Evolutionary conservation across 148 eudicot species (phyloP).

Genomic region (Suaeda aralocaspica): DNA sequence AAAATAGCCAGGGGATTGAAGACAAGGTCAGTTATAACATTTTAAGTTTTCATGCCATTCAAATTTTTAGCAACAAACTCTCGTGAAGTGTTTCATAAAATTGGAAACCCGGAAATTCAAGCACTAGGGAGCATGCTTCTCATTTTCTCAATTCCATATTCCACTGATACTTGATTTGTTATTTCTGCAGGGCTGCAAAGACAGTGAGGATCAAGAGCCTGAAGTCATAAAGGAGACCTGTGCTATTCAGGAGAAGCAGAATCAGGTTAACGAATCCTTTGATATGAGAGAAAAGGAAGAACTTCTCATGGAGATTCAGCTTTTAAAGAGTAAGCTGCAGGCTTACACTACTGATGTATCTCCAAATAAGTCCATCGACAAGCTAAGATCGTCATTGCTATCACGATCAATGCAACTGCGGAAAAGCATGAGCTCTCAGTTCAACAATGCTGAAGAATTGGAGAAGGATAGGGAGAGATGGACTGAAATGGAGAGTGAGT

Average conservation of each 20-base stretch:
- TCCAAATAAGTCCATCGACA: conserved; percentile 52
- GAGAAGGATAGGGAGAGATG: conserved; percentile 82
- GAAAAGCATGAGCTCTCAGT: conserved; percentile 47
- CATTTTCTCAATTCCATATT: not conserved
- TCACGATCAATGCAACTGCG: conserved; percentile 70
- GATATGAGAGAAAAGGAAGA: conserved; percentile 68
- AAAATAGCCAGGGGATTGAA: conserved; percentile 23
- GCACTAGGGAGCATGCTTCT: not conserved
- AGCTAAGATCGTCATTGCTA: conserved; percentile 63
- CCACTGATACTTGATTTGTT: not conserved
- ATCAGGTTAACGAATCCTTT: conserved; percentile 27
- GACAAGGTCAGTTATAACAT: conserved; percentile 44
- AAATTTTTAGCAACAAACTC: too few species aligned
- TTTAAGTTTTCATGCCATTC: not conserved
- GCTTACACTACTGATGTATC: conserved; percentile 40
- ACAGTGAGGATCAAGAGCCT: conserved; percentile 36
- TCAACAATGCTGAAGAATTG: conserved; percentile 55
- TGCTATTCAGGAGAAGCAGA: conserved; percentile 43
- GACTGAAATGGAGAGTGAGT: conserved; percentile 99
- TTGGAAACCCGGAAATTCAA: too few species aligned
- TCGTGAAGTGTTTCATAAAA: too few species aligned
- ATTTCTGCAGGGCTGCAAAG: conserved; percentile 5
- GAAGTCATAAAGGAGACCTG: conserved; percentile 51
- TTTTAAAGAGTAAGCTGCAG: conserved; percentile 53
- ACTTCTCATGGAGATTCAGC: conserved; percentile 72